phyloP scores from a whole-genome alignment of 345 rosid species.

The Melaleuca alternifolia region DNA sequence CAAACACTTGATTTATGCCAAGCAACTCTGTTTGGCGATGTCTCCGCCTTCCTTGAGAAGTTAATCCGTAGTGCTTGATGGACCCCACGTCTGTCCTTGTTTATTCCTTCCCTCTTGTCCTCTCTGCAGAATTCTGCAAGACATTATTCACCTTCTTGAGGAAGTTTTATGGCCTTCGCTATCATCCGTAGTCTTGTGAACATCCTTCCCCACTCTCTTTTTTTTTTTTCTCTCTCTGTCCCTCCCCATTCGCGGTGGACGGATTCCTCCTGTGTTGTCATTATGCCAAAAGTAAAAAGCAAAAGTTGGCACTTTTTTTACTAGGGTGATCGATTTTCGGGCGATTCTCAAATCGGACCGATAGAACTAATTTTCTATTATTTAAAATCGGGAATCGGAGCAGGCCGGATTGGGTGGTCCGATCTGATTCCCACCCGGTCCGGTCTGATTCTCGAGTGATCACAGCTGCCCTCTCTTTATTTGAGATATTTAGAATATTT shows the following conservation, averaged over 20 bases:
- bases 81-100: not conserved
- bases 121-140: not conserved
- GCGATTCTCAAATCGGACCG: too few relatives aligned
- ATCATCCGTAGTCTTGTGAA: not conserved
- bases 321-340: too few relatives aligned
- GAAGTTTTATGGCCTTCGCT: not conserved
- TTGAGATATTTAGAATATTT: too few relatives aligned
- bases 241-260: fast-evolving
- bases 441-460: too few relatives aligned
- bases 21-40: not conserved
- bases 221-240: not conserved
- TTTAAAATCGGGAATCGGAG: too few relatives aligned
- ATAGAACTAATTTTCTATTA: too few relatives aligned
- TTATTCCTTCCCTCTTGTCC: not conserved
- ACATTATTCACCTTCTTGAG: not conserved
- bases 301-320: not conserved
- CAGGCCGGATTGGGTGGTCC: too few relatives aligned
- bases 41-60: not conserved
- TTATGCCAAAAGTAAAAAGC: not conserved
- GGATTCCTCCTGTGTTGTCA: not conserved
- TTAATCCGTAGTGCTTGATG: not conserved
- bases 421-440: too few relatives aligned
- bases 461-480: too few relatives aligned
- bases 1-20: not conserved
- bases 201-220: not conserved